phyloP scores from a whole-genome alignment of 2,329 filamentous ascomycete genomes.

The Diaporthe humulicola region DNA sequence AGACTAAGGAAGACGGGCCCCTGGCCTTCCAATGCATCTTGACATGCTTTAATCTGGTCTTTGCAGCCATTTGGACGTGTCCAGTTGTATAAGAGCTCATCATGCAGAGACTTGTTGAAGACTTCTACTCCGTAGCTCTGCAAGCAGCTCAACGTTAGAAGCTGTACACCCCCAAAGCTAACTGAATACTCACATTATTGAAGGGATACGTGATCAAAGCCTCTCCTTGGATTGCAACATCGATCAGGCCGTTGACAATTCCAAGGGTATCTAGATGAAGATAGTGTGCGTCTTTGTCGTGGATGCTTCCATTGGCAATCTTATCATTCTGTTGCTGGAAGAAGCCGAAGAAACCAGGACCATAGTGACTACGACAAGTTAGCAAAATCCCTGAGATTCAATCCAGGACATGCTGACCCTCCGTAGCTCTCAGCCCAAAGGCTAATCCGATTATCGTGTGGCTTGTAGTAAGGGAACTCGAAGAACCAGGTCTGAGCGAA shows the following conservation, averaged over 20 bases:
- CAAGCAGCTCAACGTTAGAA: not conserved
- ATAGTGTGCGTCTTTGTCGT: slow-evolving; percentile 38
- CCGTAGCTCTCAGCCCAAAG: slow-evolving; percentile 41
- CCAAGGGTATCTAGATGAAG: slow-evolving; percentile 62
- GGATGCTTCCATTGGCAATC: slow-evolving; percentile 46
- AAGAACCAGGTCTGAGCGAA: slow-evolving; percentile 71
- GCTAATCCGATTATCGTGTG: slow-evolving; percentile 48
- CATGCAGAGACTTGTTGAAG: slow-evolving; percentile 62
- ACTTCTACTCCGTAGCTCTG: slow-evolving; percentile 62
- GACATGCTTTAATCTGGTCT: slow-evolving; percentile 66
- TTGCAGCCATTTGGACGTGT: slow-evolving; percentile 63
- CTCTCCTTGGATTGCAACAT: slow-evolving; percentile 61
- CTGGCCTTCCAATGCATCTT: slow-evolving; percentile 47
- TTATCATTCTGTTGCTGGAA: slow-evolving; percentile 59
- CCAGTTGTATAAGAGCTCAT: slow-evolving; percentile 58
- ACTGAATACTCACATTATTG: slow-evolving; percentile 60
- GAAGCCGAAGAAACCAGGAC: slow-evolving; percentile 55
- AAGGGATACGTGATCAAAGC: slow-evolving; percentile 64
- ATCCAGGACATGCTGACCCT: not conserved
- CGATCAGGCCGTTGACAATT: slow-evolving; percentile 69
- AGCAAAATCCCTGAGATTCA: not conserved
- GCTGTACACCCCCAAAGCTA: rapidly evolving
- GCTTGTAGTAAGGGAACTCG: slow-evolving; percentile 67
- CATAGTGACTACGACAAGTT: slow-evolving; percentile 49
- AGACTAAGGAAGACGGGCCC: slow-evolving; percentile 42